Percentiles rank a stretch among this genome's conserved stretches.
Conservation (phyloP, 257 asterid species). For the Mitragyna speciosa region DNA sequence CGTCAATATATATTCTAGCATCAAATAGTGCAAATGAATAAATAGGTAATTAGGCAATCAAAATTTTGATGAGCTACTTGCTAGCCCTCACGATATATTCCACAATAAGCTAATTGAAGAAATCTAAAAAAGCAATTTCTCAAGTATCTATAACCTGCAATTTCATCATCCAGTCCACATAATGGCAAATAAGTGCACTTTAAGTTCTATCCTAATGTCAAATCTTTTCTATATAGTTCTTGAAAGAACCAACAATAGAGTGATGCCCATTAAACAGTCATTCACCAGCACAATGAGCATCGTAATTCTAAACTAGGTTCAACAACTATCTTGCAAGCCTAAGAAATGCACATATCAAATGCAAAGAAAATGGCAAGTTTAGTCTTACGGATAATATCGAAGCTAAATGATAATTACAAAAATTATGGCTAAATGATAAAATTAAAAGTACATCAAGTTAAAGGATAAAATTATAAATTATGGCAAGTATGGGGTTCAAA, state of each 20-base stretch:
- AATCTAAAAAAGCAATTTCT: background rate
- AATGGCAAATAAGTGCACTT: background rate
- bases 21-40: too few relatives aligned
- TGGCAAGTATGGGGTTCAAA: too few relatives aligned
- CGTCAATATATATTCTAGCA: too few relatives aligned
- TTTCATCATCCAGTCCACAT: background rate
- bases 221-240: background rate
- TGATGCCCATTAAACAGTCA: too few relatives aligned
- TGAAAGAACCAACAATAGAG: background rate
- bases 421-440: too few relatives aligned
- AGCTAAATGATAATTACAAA: too few relatives aligned
- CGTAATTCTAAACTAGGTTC: slow-evolving; percentile 1
- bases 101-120: background rate
- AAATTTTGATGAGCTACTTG: too few relatives aligned
- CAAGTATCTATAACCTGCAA: background rate
- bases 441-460: too few relatives aligned
- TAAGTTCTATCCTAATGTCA: background rate
- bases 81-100: too few relatives aligned
- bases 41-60: too few relatives aligned
- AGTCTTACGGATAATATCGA: slow-evolving; percentile 84
- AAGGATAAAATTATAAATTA: too few relatives aligned
- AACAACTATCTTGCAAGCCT: background rate
- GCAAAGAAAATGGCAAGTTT: background rate
- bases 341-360: background rate
- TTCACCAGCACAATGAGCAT: background rate